Percentiles rank a stretch among this genome's conserved stretches.
These are phyloP conservation scores for Aureobasidium sp. DNA, from an alignment of 2,329 filamentous ascomycete genomes.

Conservation along the genomic window DNA sequence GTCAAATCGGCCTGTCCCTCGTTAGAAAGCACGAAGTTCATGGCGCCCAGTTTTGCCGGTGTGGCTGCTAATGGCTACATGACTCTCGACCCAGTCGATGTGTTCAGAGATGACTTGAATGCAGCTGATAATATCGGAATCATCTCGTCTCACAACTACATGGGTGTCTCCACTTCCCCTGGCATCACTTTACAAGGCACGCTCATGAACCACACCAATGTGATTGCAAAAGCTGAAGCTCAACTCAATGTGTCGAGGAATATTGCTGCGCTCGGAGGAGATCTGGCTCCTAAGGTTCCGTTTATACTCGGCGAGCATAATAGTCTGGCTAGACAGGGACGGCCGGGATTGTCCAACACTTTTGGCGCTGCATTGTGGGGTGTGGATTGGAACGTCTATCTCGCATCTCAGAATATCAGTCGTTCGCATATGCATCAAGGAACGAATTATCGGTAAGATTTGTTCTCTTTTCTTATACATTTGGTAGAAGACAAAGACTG, in stretches of 20 bases:
- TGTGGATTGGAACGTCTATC: constrained; percentile 55
- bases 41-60: constrained; percentile 55
- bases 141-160: constrained; percentile 57
- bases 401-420: constrained; percentile 49
- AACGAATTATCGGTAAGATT: constrained; percentile 47
- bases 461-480: not conserved
- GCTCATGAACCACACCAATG: constrained; percentile 57
- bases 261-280: constrained; percentile 32
- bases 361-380: constrained; percentile 62
- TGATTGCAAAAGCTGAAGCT: constrained; percentile 40
- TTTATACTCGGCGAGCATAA: constrained; percentile 57
- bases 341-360: constrained; percentile 54
- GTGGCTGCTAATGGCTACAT: constrained; percentile 32
- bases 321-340: constrained; percentile 56
- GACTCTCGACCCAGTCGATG: constrained; percentile 41
- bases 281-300: constrained; percentile 33
- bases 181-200: constrained; percentile 57
- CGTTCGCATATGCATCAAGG: constrained; percentile 60
- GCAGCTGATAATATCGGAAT: constrained; percentile 43
- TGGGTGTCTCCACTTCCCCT: constrained; percentile 51
- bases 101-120: constrained; percentile 51
- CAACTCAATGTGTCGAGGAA: constrained; percentile 44
- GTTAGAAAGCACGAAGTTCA: constrained; percentile 43
- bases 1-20: constrained; percentile 47
- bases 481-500: not conserved